phyloP scores from a whole-genome alignment of 1,284 basidiomycete genomes.

The Sanghuangporus baumii region DNA sequence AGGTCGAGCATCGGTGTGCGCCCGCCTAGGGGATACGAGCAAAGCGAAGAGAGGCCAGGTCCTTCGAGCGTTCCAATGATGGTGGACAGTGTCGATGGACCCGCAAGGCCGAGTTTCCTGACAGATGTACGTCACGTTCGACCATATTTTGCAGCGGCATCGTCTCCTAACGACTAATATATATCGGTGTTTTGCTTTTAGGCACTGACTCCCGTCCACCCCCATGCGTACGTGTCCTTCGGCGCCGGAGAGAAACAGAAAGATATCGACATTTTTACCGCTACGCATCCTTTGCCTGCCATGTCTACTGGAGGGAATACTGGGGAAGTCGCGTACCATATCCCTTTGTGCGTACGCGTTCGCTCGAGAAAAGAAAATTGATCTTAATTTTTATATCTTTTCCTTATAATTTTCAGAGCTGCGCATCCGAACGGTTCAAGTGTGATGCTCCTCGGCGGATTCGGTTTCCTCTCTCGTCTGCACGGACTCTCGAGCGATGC shows the following conservation, averaged over 20 bases:
- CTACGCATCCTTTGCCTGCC: conserved; percentile 61
- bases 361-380: background rate
- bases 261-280: conserved; percentile 73
- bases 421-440: conserved; percentile 77
- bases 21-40: background rate
- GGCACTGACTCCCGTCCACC: conserved; percentile 48
- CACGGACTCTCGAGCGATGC: conserved; percentile 84
- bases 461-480: conserved; percentile 81
- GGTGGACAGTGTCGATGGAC: background rate
- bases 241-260: conserved; percentile 80
- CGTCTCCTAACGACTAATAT: conserved; percentile 25
- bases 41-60: background rate
- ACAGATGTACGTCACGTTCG: conserved; percentile 8
- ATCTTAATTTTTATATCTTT: background rate
- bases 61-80: background rate
- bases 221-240: conserved; percentile 74
- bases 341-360: conserved; percentile 61
- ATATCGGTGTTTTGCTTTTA: background rate
- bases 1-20: background rate
- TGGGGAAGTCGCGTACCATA: conserved; percentile 71
- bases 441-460: conserved; percentile 83
- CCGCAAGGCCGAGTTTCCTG: conserved; percentile 21
- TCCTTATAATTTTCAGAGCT: conserved; percentile 36
- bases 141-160: background rate
- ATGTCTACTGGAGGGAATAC: conserved; percentile 42